Evolutionary conservation across 805 yeast species (phyloP), one percentile per base, ranked within the genome.

Genomic region (Nakazawaea siamensis): DNA sequence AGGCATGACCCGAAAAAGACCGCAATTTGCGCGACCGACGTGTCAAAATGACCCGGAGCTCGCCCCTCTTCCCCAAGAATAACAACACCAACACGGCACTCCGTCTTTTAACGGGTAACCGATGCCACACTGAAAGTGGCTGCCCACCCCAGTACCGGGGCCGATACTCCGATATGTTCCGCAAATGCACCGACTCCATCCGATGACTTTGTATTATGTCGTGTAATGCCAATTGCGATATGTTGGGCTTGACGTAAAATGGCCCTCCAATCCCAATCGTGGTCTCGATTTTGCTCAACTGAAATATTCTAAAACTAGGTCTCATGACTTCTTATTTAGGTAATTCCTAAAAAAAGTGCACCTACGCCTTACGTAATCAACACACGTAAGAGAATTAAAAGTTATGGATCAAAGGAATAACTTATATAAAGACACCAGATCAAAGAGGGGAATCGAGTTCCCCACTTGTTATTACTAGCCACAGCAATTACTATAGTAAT

Each of bases 1-100:
- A 85, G 5, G 83, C 82, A 53, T 88, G 95, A 4, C 97, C 96
- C 0, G 92, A 81, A 58, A 87, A 88, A 35, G 73, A 73, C 32
- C 76, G 64, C 46, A 90, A 62, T 24, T 68, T 63, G 31, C 80
- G 64, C 3, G 94, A 76, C 42, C 97, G 58, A 46, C 81, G 77
- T 1, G 97, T 88, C 33, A 88, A 57, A 3, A 88, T 63, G 21
- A 85, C 94, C 29, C 90, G 57, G 14, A 87, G 56, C 44, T 86
- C 94, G 2, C 90, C 90, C 29, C 62, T 55, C n/a, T 60, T 60
- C 4, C 94, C 94, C 7, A 76, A 51, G 45, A 83, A 87, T 17
- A 88, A 66, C 13, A 87, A 62, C 0, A 86, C 66, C 47, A 87
- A 65, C 14, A 88, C 96, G 0, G 90, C 76, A 0, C 95, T 79